A percentile compares a stretch with the other conserved stretches of the same genome.
phyloP scores from a whole-genome alignment of 805 yeast genomes.

The Spathaspora passalidarum region DNA sequence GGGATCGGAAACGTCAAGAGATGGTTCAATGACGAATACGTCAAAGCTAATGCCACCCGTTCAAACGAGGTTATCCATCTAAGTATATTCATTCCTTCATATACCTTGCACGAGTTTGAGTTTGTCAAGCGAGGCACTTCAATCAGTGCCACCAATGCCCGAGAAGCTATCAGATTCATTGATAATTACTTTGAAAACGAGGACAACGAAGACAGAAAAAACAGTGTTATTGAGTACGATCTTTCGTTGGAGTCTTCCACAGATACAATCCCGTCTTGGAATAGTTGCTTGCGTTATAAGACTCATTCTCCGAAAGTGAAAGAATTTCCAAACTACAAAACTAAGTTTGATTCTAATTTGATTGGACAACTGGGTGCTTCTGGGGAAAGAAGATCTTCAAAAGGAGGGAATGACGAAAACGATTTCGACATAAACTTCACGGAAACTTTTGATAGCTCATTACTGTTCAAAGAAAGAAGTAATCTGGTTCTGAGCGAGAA shows the following conservation, averaged over 20 bases:
- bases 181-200: constrained; percentile 40
- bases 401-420: neutral
- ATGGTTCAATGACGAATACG: constrained; percentile 49
- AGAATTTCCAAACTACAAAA: constrained; percentile 48
- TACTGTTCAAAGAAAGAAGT: constrained; percentile 5
- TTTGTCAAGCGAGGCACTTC: constrained; percentile 53
- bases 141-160: constrained; percentile 59
- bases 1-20: constrained; percentile 66
- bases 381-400: neutral
- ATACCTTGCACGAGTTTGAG: constrained; percentile 59
- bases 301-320: constrained; percentile 42
- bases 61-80: constrained; percentile 21
- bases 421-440: neutral
- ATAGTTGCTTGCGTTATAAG: constrained; percentile 43
- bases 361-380: constrained; percentile 14
- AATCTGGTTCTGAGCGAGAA: constrained; percentile 22
- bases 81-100: constrained; percentile 50
- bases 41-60: constrained; percentile 20
- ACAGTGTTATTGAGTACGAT: constrained; percentile 8
- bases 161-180: constrained; percentile 61
- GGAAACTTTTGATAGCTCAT: neutral
- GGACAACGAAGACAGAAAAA: constrained; percentile 7
- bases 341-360: constrained; percentile 29
- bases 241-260: constrained; percentile 37
- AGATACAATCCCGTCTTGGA: constrained; percentile 52